Evolutionary conservation across 106 monocot species (phyloP).

Genomic region (Acorus calamus): DNA sequence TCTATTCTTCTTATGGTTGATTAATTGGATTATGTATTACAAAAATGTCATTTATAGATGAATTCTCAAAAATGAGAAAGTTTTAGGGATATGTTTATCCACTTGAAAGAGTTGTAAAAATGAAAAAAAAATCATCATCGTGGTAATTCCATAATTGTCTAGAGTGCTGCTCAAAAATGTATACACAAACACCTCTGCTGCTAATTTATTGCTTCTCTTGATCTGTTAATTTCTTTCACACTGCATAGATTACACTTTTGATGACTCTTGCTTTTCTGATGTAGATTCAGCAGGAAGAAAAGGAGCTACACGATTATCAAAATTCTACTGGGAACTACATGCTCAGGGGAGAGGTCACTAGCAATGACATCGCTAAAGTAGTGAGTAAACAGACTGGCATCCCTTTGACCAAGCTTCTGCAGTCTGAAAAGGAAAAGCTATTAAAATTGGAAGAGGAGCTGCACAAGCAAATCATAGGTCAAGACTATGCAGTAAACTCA

Average conservation of each 20-base stretch:
- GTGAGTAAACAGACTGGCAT: constrained; percentile 98
- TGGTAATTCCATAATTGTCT: too few relatives aligned
- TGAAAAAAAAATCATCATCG: too few relatives aligned
- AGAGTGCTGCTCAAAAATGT: too few relatives aligned
- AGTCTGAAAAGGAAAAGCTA: constrained; percentile 89
- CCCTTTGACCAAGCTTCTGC: constrained; percentile 85
- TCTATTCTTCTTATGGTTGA: neutral
- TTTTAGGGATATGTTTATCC: too few relatives aligned
- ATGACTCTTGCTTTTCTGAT: constrained; percentile 1
- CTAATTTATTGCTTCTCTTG: neutral
- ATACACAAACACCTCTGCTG: too few relatives aligned
- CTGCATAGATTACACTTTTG: neutral
- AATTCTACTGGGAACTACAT: constrained; percentile 84
- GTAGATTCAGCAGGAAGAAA: constrained; percentile 94
- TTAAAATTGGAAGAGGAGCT: constrained; percentile 89
- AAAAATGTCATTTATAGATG: too few relatives aligned
- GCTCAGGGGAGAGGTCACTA: constrained; percentile 94
- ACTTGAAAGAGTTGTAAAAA: too few relatives aligned
- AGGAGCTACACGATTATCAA: constrained; percentile 91
- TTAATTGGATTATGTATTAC: too few relatives aligned
- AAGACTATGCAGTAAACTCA: neutral
- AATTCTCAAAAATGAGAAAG: too few relatives aligned
- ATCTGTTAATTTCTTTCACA: neutral
- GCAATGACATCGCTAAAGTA: constrained; percentile 88
- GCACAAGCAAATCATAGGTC: constrained; percentile 67